Base-by-base conservation (phyloP, 2,329 filamentous ascomycete genomes). In the Alternaria hordeiaustralica region DNA sequence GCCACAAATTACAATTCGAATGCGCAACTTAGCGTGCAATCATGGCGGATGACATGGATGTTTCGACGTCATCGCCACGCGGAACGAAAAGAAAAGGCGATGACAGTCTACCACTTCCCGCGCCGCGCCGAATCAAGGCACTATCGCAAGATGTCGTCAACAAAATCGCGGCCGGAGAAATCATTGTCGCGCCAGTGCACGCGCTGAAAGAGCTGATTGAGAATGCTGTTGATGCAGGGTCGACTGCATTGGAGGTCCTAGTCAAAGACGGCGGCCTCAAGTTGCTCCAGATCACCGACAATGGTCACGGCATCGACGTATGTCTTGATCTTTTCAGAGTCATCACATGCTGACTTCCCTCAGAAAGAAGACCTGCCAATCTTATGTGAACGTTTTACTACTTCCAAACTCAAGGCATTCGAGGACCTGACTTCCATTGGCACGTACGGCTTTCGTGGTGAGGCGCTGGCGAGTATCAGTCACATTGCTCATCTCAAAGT, bases 161-260 rank as follows among this genome's bases (percentile, higher is more conserved):
- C 84, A 99, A 98, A 80, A 99, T 99, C 71, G 96, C 96, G 1
- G 96, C 96, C 0, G 96, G 96, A 20, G 96, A 99, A 80, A 99
- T 99, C 73, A 99, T 99, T 64, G 94, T 99, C 53, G 95, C 96
- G 3, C 96, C 96, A 0, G 94, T 97, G 26, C 93, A 99, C 80
- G 96, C 96, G 4, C 82, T 99, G 61, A 99, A 99, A 81, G 96
- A 99, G 79, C 84, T 99, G 54, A 94, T 99, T 12, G 96, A 99
- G 79, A 99, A 99, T 74, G 91, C 96, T 5, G 94, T 99, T 15
- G 96, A 99, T 81, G 96, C 96, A n/a, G 95, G 96, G 6, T 92
- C 96, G 4, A 98, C 96, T 0, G 89, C 91, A 3, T 83, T 99
- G 49, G 96, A 99, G 76, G 90, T 99, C 18, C 79, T 97, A 5